A percentile compares a stretch with the other conserved stretches of the same genome.
Conservation (phyloP, 2,329 filamentous ascomycete species). For the Immersiporthe knoxdaviesiana region DNA sequence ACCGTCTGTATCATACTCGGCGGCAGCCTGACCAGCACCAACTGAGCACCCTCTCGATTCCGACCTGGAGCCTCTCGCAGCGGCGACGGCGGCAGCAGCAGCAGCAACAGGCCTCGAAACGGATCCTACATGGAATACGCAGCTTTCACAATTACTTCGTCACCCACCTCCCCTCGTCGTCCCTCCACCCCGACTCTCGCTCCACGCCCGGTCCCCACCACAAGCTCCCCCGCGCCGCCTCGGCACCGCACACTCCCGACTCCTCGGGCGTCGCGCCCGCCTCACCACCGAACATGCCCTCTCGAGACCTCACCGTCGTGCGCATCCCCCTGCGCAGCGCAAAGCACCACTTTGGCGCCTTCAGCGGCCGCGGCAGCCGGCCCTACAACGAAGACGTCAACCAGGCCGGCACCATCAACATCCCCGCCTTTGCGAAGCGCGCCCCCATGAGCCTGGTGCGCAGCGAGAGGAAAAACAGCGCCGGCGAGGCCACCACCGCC, state of each 20-base stretch:
- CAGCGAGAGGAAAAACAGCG: slow-evolving; percentile 49
- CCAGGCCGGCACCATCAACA: slow-evolving; percentile 89
- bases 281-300: slow-evolving; percentile 62
- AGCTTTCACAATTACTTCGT: slow-evolving; percentile 96
- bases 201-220: slow-evolving; percentile 69
- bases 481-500: slow-evolving; percentile 67
- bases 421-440: slow-evolving; percentile 89
- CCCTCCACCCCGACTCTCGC: slow-evolving; percentile 83
- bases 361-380: slow-evolving; percentile 77
- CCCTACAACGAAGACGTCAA: slow-evolving; percentile 92
- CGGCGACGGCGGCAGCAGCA: slow-evolving; percentile 21
- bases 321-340: slow-evolving; percentile 91
- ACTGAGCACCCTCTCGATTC: background rate
- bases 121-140: slow-evolving; percentile 37
- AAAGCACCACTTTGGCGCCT: slow-evolving; percentile 92
- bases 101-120: slow-evolving; percentile 16
- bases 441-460: slow-evolving; percentile 66
- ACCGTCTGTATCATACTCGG: slow-evolving; percentile 20
- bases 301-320: slow-evolving; percentile 86
- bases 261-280: slow-evolving; percentile 60
- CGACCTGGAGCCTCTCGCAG: background rate
- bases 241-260: slow-evolving; percentile 71
- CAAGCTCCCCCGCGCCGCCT: slow-evolving; percentile 83
- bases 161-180: slow-evolving; percentile 91
- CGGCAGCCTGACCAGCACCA: slow-evolving; percentile 18